phyloP scores from a whole-genome alignment of 768 basidiomycete genomes.

The Tylopilus sp. region DNA sequence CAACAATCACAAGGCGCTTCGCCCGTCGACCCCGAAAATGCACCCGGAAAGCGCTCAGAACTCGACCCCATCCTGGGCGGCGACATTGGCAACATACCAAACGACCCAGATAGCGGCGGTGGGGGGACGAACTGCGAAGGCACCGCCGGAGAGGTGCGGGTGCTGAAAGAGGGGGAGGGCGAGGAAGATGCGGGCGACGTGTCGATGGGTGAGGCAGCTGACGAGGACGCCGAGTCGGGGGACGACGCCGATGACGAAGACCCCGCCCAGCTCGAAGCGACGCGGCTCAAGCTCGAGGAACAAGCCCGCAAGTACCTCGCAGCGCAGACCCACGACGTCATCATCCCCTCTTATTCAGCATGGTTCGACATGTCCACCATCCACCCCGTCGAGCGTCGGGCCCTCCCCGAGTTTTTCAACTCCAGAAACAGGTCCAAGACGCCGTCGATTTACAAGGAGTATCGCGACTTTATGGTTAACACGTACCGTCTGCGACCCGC shows the following conservation, averaged over 20 bases:
- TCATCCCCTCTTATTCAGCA: slow-evolving; percentile 94
- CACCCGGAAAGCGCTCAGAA: slow-evolving; percentile 84
- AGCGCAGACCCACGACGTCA: slow-evolving; percentile 93
- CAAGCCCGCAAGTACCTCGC: slow-evolving; percentile 93
- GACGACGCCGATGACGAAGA: slow-evolving; percentile 87
- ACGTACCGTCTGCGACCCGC: slow-evolving; percentile 91
- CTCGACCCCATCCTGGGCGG: slow-evolving; percentile 78
- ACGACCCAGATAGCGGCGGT: slow-evolving; percentile 28
- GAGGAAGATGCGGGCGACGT: slow-evolving; percentile 70
- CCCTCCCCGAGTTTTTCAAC: slow-evolving; percentile 98
- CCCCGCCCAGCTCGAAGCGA: slow-evolving; percentile 78
- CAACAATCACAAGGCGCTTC: slow-evolving; percentile 61
- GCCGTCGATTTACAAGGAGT: slow-evolving; percentile 97
- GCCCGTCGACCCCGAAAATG: slow-evolving; percentile 74
- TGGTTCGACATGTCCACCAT: slow-evolving; percentile 98
- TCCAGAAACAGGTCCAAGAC: slow-evolving; percentile 93
- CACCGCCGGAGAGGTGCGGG: slow-evolving; percentile 32
- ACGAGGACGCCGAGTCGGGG: slow-evolving; percentile 73
- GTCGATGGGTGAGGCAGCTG: slow-evolving; percentile 76
- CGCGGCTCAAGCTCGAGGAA: slow-evolving; percentile 74
- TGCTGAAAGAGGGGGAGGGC: slow-evolving; percentile 53
- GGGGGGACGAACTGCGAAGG: slow-evolving; percentile 16
- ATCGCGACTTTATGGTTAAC: slow-evolving; percentile 99
- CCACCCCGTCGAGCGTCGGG: slow-evolving; percentile 86
- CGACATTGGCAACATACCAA: slow-evolving; percentile 72